Evolutionary conservation across 2,329 filamentous ascomycete genomes (phyloP).

Genomic region (Drechslerella dactyloides): DNA sequence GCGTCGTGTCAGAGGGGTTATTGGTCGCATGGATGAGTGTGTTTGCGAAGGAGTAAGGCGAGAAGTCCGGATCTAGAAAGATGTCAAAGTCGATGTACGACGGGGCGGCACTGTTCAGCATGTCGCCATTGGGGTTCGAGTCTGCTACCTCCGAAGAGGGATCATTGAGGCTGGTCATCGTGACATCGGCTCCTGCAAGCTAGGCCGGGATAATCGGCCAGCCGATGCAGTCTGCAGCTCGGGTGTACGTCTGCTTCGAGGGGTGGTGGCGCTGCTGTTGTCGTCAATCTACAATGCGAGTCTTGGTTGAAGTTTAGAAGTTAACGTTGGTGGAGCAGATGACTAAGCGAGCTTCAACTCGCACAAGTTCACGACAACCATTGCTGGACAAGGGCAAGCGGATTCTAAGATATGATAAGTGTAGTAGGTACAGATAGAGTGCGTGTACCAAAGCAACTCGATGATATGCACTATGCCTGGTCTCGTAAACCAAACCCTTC

Average conservation of each 20-base stretch:
- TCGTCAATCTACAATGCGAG: background rate
- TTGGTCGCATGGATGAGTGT: conserved; percentile 86
- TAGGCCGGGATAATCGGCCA: conserved; percentile 13
- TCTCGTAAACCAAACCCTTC: no score
- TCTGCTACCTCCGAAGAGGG: conserved; percentile 31
- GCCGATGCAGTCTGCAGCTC: conserved; percentile 15
- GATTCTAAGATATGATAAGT: no score
- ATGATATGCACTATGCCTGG: no score
- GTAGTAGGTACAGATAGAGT: no score
- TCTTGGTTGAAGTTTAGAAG: background rate
- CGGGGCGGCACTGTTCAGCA: conserved; percentile 33
- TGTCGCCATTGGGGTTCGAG: conserved; percentile 12
- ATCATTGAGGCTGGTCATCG: conserved; percentile 23
- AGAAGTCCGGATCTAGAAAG: conserved; percentile 84
- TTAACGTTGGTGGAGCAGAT: no score
- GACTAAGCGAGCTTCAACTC: no score
- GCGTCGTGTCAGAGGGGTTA: conserved; percentile 83
- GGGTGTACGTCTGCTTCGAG: conserved; percentile 1
- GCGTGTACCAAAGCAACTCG: no score
- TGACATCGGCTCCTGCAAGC: conserved; percentile 17
- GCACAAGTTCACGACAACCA: no score
- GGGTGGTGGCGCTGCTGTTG: background rate
- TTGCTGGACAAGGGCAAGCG: no score
- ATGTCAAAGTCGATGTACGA: conserved; percentile 97
- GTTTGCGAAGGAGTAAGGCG: conserved; percentile 82